Evolutionary conservation across 306 rosid genomes (phyloP).

Genomic region (Argentina anserina): DNA sequence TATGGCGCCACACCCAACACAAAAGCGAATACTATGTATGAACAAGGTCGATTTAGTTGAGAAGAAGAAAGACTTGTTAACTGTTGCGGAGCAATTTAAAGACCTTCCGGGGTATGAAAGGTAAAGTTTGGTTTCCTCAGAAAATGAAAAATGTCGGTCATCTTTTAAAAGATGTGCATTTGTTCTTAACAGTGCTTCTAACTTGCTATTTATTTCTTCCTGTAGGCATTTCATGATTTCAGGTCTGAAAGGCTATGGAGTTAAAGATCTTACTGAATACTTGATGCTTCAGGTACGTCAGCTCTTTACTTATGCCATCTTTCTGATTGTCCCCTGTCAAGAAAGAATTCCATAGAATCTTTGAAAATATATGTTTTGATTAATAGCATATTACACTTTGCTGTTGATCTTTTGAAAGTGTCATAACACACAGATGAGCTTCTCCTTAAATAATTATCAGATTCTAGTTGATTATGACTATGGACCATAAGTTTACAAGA

Average conservation of each 20-base stretch:
- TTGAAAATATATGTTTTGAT: constrained; percentile 4
- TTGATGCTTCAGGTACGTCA: constrained; percentile 84
- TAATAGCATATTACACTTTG: background rate
- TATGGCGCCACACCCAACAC: constrained; percentile 51
- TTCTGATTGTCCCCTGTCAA: background rate
- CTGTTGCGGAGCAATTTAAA: constrained; percentile 76
- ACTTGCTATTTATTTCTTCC: constrained; percentile 20
- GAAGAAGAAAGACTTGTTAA: constrained; percentile 83
- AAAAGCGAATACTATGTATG: constrained; percentile 82
- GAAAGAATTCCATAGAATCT: background rate
- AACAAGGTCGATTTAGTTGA: constrained; percentile 90
- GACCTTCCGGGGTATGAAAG: constrained; percentile 89
- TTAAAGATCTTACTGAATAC: constrained; percentile 64
- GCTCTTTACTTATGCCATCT: constrained; percentile 23
- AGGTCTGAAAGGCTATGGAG: constrained; percentile 85
- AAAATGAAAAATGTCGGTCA: constrained; percentile 7
- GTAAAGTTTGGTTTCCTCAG: constrained; percentile 33
- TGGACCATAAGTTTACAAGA: background rate
- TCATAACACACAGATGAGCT: background rate
- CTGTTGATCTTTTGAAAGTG: background rate
- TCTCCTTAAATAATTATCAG: background rate
- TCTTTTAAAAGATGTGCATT: constrained; percentile 13
- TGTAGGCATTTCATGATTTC: constrained; percentile 92
- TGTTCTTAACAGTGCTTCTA: constrained; percentile 24
- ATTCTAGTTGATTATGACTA: background rate